Percentiles rank a stretch among this genome's conserved stretches.
Evolutionary conservation across 306 rosid genomes (phyloP).

Genomic region (Amphicarpaea edgeworthii): DNA sequence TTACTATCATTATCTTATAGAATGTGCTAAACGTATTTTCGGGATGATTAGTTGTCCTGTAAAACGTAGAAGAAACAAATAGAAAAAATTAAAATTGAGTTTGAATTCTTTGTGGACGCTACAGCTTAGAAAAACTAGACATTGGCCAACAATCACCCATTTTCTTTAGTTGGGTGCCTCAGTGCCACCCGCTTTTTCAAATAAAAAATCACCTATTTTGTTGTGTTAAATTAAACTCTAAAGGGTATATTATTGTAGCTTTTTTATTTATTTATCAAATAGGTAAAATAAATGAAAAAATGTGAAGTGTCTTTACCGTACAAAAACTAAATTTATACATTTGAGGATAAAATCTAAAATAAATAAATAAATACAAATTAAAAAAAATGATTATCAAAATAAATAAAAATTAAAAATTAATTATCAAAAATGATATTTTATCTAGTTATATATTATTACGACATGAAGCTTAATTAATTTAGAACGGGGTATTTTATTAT

Average conservation of each 20-base stretch:
- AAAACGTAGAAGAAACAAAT: constrained; percentile 32
- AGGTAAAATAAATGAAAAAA: not conserved
- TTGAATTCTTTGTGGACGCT: not conserved
- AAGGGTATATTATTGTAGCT: not conserved
- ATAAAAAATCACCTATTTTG: not conserved
- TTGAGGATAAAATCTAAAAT: too few species aligned
- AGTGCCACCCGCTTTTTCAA: too few species aligned
- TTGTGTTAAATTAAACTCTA: too few species aligned
- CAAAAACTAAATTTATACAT: not conserved
- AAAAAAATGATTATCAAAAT: too few species aligned
- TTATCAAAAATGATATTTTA: too few species aligned
- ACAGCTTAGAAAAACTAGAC: not conserved
- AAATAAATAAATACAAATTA: too few species aligned
- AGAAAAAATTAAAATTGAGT: not conserved
- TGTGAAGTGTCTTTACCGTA: not conserved
- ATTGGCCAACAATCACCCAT: not conserved
- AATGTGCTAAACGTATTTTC: not conserved
- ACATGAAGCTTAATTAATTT: too few species aligned
- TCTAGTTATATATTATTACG: too few species aligned
- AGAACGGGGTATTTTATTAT: not conserved
- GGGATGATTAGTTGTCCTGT: constrained; percentile 29
- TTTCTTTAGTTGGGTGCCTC: too few species aligned
- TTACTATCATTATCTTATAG: not conserved
- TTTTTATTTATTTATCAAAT: not conserved
- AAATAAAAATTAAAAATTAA: too few species aligned